phyloP scores from a whole-genome alignment of 2,329 filamentous ascomycete species.

The Mycosphaerella sp. region DNA sequence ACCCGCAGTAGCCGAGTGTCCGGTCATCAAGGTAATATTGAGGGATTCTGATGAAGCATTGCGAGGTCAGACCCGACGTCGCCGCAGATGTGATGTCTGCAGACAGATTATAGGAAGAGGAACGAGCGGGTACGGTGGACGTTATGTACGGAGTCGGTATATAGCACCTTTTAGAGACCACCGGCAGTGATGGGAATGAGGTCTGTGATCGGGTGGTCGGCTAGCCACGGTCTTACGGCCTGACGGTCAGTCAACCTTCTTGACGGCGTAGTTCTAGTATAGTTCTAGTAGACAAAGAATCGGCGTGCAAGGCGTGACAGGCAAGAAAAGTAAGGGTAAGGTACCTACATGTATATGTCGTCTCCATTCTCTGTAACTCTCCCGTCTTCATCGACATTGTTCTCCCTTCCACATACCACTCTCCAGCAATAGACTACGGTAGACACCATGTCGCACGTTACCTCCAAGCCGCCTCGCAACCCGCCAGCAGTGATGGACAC shows the following conservation, averaged over 20 bases:
- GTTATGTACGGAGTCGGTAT: too few species aligned
- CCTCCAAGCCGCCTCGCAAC: slow-evolving; percentile 43
- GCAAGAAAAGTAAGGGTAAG: background rate
- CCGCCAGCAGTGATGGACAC: slow-evolving; percentile 56
- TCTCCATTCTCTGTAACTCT: background rate
- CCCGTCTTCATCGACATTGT: background rate
- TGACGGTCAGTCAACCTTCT: background rate
- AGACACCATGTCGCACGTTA: slow-evolving; percentile 30
- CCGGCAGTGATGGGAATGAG: too few species aligned
- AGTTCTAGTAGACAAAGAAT: background rate
- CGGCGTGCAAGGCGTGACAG: slow-evolving; percentile 6
- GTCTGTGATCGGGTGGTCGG: slow-evolving; percentile 3
- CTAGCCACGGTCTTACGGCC: slow-evolving; percentile 5
- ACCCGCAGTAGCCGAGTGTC: background rate
- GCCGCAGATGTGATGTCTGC: too few species aligned
- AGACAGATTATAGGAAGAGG: background rate
- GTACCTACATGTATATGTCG: background rate
- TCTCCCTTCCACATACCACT: background rate
- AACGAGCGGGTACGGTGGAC: slow-evolving; percentile 7
- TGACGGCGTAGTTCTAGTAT: too few species aligned
- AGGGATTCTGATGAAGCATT: background rate
- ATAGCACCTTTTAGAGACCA: too few species aligned
- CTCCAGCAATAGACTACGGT: background rate
- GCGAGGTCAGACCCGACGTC: too few species aligned
- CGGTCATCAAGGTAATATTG: background rate